Percentiles rank a stretch among this genome's conserved stretches.
Evolutionary conservation across 768 basidiomycete species (phyloP).

Genomic region (Tephrocybe sp.): DNA sequence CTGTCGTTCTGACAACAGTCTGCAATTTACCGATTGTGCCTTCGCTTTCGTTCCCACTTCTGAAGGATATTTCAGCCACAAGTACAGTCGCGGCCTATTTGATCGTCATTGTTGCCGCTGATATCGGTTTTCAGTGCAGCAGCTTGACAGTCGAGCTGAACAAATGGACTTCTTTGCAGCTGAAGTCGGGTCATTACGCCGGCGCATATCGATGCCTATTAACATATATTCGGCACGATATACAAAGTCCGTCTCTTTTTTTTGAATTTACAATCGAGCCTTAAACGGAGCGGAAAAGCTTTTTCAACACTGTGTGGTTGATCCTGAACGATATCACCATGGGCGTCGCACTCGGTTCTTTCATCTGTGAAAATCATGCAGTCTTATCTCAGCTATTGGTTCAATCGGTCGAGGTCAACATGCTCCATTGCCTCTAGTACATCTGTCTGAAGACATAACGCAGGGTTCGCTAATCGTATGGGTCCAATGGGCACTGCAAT

Average conservation of each 20-base stretch:
- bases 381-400: slow-evolving; percentile 42
- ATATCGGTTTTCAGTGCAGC: slow-evolving; percentile 45
- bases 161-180: slow-evolving; percentile 46
- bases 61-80: slow-evolving; percentile 47
- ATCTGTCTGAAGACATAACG: not conserved
- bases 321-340: slow-evolving; percentile 89
- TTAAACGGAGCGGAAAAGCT: slow-evolving; percentile 42
- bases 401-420: slow-evolving; percentile 39
- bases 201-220: slow-evolving; percentile 34
- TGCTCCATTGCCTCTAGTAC: not conserved
- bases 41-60: slow-evolving; percentile 13
- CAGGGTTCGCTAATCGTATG: slow-evolving; percentile 45
- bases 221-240: slow-evolving; percentile 56
- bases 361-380: slow-evolving; percentile 66
- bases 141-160: slow-evolving; percentile 56
- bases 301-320: slow-evolving; percentile 92
- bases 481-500: slow-evolving; percentile 57
- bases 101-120: not conserved
- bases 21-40: slow-evolving; percentile 22
- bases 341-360: slow-evolving; percentile 69
- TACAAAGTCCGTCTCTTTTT: slow-evolving; percentile 54
- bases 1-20: slow-evolving; percentile 10
- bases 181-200: slow-evolving; percentile 39
- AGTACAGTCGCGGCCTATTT: slow-evolving; percentile 22
- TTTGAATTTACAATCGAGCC: not conserved